Evolutionary conservation across 805 yeast genomes (phyloP), one percentile per base, ranked within the genome.

Genomic region (Danielozyma ontarioensis): DNA sequence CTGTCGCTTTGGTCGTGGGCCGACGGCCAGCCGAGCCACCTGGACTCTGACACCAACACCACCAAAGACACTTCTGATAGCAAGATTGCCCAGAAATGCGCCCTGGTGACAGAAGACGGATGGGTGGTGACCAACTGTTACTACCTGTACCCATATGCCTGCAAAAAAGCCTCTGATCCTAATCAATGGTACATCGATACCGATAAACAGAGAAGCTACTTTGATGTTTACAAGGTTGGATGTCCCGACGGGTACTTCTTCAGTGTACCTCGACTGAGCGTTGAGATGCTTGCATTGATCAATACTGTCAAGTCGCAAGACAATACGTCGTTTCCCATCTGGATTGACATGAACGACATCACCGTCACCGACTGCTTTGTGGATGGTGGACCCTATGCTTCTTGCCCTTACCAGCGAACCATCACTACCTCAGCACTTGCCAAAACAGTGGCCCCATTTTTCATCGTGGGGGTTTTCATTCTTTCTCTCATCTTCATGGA

Each of bases 341-440:
- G 97, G 97, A 74, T 87, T 3, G 87, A 86, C 57, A 45, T 87
- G 41, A 89, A 90, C 51, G 85, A 89, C 13, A 68, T 90, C 15
- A 73, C 85, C 1, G 77, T 79, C 14, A 59, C 70, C 3, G 73
- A 77, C 34, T 89, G 97, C 50, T 90, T 93, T 89, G 88, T 88
- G 4, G 56, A 74, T 10, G 96, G 95, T 1, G 96, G 95, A 0
- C 76, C 86, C 0, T 68, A 74, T 40, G 80, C 90, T 0, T 51
- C 61, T 21, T 89, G 97, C 52, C 96, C 97, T 0, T 88, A 88
- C 51, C 75, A 73, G 36, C 64, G 63, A 29, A 69, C 71, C 1
- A 67, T 77, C 7, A 65, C 80, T 4, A 62, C 64, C 21, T 65
- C 76, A 32, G 74, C 74, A 32, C 80, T 85, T 41, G 74, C 75